A percentile compares a stretch with the other conserved stretches of the same genome.
phyloP scores from a whole-genome alignment of 2,329 filamentous ascomycete species.

The Talaromyces pinophilus region DNA sequence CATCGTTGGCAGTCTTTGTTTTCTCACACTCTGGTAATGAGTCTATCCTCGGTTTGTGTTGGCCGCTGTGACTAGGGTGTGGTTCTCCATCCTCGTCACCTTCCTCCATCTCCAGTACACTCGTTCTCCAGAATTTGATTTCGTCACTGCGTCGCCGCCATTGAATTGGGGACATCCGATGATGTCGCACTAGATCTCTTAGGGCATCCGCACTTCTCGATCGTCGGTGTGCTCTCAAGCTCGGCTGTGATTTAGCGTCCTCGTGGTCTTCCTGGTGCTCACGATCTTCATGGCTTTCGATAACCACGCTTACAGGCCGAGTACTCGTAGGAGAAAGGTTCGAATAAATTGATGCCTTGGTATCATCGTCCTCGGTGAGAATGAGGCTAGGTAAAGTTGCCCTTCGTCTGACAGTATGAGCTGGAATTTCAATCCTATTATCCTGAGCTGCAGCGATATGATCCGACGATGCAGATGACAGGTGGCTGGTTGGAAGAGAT shows the following conservation, averaged over 20 bases:
- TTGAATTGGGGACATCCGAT: constrained; percentile 43
- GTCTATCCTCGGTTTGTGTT: neutral
- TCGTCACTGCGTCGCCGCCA: constrained; percentile 47
- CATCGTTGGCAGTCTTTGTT: constrained; percentile 14
- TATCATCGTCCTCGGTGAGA: constrained; percentile 43
- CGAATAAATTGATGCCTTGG: constrained; percentile 29
- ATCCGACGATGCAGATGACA: constrained; percentile 22
- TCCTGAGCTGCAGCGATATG: constrained; percentile 4
- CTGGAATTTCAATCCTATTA: constrained; percentile 26
- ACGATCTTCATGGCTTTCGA: constrained; percentile 20
- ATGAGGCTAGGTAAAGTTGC: constrained; percentile 49
- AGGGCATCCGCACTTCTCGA: constrained; percentile 49
- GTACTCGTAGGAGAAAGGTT: constrained; percentile 24
- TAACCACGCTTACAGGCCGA: constrained; percentile 20
- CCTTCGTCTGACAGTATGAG: constrained; percentile 35
- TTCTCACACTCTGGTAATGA: neutral
- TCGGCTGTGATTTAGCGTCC: constrained; percentile 17
- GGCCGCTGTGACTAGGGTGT: constrained; percentile 19
- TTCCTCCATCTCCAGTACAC: constrained; percentile 34
- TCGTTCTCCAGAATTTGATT: constrained; percentile 40
- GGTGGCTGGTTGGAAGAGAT: constrained; percentile 14
- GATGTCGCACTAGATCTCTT: constrained; percentile 36
- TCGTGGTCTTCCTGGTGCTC: constrained; percentile 23
- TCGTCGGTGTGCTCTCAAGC: constrained; percentile 41
- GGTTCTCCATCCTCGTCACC: constrained; percentile 20